Conservation (phyloP, 192 early-diverging fungal species). For the Gonapodya sp. region DNA sequence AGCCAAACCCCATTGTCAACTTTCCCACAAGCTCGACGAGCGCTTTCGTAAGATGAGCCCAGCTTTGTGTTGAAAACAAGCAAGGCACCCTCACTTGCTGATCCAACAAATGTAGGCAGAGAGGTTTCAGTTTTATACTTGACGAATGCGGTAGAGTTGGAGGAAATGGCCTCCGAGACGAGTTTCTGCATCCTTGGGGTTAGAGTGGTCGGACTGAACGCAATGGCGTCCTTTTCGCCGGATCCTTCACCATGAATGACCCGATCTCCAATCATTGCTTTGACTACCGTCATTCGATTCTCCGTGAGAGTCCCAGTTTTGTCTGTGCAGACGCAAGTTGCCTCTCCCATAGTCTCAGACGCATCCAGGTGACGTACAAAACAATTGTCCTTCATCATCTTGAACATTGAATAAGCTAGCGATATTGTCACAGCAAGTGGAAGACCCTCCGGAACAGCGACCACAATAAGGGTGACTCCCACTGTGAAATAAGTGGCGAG, state of each 20-base stretch:
- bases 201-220: slow-evolving; percentile 30
- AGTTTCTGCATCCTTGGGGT: slow-evolving; percentile 21
- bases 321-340: slow-evolving; percentile 52
- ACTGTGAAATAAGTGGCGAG: slow-evolving; percentile 43
- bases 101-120: slow-evolving; percentile 38
- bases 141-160: slow-evolving; percentile 49
- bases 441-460: slow-evolving; percentile 52
- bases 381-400: slow-evolving; percentile 56
- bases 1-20: slow-evolving; percentile 45
- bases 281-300: slow-evolving; percentile 53
- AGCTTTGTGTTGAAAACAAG: slow-evolving; percentile 35
- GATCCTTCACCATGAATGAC: slow-evolving; percentile 43
- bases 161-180: slow-evolving; percentile 31
- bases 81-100: slow-evolving; percentile 49
- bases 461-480: slow-evolving; percentile 48
- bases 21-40: slow-evolving; percentile 25
- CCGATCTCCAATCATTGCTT: slow-evolving; percentile 29
- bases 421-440: slow-evolving; percentile 56
- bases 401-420: slow-evolving; percentile 52
- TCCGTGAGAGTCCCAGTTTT: slow-evolving; percentile 54
- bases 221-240: slow-evolving; percentile 27
- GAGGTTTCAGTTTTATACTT: slow-evolving; percentile 24
- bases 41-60: slow-evolving; percentile 31
- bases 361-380: slow-evolving; percentile 52
- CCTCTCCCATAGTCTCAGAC: slow-evolving; percentile 54